phyloP scores from a whole-genome alignment of 1,139 yeast genomes.

The Pichia sp. region DNA sequence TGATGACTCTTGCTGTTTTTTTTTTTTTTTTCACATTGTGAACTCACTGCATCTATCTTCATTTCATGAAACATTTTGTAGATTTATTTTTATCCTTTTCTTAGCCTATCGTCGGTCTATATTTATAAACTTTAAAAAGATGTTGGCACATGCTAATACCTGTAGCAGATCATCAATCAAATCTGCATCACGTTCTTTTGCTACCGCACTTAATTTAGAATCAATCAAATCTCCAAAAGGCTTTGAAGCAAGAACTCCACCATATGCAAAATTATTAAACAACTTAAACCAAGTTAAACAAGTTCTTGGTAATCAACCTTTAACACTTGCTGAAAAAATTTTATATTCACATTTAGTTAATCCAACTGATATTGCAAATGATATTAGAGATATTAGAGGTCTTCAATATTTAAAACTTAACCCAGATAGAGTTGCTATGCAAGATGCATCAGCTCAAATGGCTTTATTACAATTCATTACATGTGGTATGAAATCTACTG shows the following conservation, averaged over 20 bases:
- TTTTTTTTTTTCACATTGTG: neutral
- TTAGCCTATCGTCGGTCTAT: too few species aligned
- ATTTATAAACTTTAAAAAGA: neutral
- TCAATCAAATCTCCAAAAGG: constrained; percentile 46
- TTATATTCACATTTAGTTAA: constrained; percentile 83
- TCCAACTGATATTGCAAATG: constrained; percentile 66
- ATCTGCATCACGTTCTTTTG: constrained; percentile 20
- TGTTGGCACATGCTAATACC: constrained; percentile 13
- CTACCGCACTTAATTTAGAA: constrained; percentile 21
- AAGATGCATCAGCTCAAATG: constrained; percentile 98
- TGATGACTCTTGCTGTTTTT: neutral
- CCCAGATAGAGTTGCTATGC: constrained; percentile 99
- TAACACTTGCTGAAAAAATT: constrained; percentile 90
- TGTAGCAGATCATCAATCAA: constrained; percentile 3
- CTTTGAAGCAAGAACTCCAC: constrained; percentile 70
- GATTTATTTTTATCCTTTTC: too few species aligned
- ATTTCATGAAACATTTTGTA: too few species aligned
- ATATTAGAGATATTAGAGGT: constrained; percentile 66
- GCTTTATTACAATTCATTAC: constrained; percentile 96
- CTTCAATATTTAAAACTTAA: constrained; percentile 76
- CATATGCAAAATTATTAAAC: constrained; percentile 66
- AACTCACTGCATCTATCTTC: neutral
- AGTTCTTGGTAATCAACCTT: constrained; percentile 62
- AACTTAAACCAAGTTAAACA: constrained; percentile 59
- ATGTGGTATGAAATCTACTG: constrained; percentile 78